Base-by-base conservation (phyloP, 202 grass and related monocot genomes). In the Setaria viridis region DNA sequence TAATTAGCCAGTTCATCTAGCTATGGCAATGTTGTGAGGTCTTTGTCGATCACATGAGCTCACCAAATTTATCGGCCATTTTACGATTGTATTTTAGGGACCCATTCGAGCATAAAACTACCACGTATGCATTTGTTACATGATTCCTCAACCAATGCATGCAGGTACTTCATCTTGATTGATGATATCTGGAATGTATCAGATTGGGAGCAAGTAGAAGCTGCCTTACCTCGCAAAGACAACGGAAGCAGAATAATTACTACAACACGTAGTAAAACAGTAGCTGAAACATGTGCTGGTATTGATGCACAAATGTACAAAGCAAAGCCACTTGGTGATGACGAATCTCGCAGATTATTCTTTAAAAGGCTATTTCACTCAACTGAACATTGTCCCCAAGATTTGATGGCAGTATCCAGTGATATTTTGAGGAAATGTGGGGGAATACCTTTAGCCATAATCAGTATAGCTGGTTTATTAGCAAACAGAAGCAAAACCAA, bases 401-500 rank as follows among this genome's bases (percentile, higher is more conserved):
- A 71, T 2, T 49, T 86, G 45, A 62, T 0, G 17, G n/a, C 70
- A 70, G 30, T 29, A 25, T 19, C 57, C 9, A 17, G 12, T 32
- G 58, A 48, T 17, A 78, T 78, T 42, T 3, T 65, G 21, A 76
- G 1, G 14, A 85, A 78, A 56, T 85, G 58, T 67, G 51, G 25
- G 34, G 69, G 82, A 20, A 54, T 76, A 9, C 82, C 82, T 5
- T 56, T 85, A 42, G 82, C 70, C 8, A 67, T 85, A 16, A 75
- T 85, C 50, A 67, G 71, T 67, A 25, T 85, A 54, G 70, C 82
- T 65, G 62, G 82, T 19, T 66, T 85, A 35, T 54, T 85, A 42
- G 34, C 82, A 6, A 85, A 29, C 45, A 85, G 14, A 67, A 11
- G 1, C 11, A 4, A 2, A 15, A 75, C 46, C 4, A 12, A 9